phyloP scores from a whole-genome alignment of 2,329 filamentous ascomycete genomes.

The Colletotrichum sp. region DNA sequence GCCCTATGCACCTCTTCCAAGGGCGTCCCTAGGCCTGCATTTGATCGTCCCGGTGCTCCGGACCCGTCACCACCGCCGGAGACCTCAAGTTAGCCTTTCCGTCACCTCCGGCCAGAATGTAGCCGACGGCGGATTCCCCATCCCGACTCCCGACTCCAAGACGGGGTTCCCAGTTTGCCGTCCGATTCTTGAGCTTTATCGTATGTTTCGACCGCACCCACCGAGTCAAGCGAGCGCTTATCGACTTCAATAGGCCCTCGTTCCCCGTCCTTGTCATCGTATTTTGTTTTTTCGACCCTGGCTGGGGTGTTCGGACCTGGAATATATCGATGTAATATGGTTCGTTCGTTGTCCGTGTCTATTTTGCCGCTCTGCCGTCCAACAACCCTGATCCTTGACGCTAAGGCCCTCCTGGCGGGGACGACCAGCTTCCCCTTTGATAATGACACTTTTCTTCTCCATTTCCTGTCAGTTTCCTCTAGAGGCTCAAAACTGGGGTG shows the following conservation, averaged over 20 bases:
- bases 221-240: neutral
- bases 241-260: neutral
- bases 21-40: slow-evolving; percentile 11
- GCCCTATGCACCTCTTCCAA: slow-evolving; percentile 5
- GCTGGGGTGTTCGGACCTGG: neutral
- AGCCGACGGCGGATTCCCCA: neutral
- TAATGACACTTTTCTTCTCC: neutral
- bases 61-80: neutral
- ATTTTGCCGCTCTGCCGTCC: slow-evolving; percentile 1
- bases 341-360: neutral
- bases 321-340: neutral
- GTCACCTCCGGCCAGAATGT: neutral
- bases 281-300: neutral
- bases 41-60: slow-evolving; percentile 10
- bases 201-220: slow-evolving; percentile 1
- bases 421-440: neutral
- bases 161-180: neutral
- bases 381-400: neutral
- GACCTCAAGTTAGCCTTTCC: neutral
- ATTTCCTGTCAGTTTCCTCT: neutral
- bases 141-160: neutral
- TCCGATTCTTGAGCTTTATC: neutral
- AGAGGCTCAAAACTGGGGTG: neutral
- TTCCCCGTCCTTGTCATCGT: neutral
- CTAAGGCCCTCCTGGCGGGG: slow-evolving; percentile 8